Evolutionary conservation across 1,284 basidiomycete genomes (phyloP).

Genomic region (Sporisorium reilianum): DNA sequence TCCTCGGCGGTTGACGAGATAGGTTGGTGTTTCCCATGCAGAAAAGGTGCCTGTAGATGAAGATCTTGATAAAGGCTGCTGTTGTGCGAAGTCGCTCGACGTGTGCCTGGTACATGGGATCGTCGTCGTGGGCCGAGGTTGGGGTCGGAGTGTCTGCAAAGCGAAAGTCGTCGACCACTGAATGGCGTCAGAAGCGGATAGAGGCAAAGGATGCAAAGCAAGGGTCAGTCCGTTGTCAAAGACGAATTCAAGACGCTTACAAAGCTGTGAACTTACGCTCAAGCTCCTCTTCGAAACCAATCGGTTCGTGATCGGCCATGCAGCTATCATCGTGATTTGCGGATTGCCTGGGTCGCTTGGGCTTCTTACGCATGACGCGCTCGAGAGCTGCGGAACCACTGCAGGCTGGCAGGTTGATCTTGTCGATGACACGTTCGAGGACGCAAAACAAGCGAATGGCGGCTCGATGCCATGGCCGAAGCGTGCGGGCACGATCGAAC

Average conservation of each 20-base stretch:
- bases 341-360: slow-evolving; percentile 44
- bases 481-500: slow-evolving; percentile 43
- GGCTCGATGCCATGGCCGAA: slow-evolving; percentile 48
- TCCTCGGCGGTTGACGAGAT: slow-evolving; percentile 41
- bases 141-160: slow-evolving; percentile 44
- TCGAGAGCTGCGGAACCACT: slow-evolving; percentile 44
- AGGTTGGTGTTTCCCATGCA: slow-evolving; percentile 39
- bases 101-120: slow-evolving; percentile 47
- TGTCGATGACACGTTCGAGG: slow-evolving; percentile 51
- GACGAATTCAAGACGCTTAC: neutral
- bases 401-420: slow-evolving; percentile 54
- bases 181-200: too few relatives aligned
- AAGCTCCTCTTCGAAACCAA: slow-evolving; percentile 48
- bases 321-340: slow-evolving; percentile 48
- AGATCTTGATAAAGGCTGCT: slow-evolving; percentile 52
- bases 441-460: slow-evolving; percentile 49
- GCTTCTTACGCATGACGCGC: slow-evolving; percentile 50
- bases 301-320: slow-evolving; percentile 51
- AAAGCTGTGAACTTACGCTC: slow-evolving; percentile 17
- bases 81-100: slow-evolving; percentile 46
- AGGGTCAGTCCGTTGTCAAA: neutral
- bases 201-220: neutral
- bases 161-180: slow-evolving; percentile 42
- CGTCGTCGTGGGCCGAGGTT: slow-evolving; percentile 44
- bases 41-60: slow-evolving; percentile 47